Evolutionary conservation across 352 stramenopile species (phyloP).

Genomic region (Globisporangium nunn): DNA sequence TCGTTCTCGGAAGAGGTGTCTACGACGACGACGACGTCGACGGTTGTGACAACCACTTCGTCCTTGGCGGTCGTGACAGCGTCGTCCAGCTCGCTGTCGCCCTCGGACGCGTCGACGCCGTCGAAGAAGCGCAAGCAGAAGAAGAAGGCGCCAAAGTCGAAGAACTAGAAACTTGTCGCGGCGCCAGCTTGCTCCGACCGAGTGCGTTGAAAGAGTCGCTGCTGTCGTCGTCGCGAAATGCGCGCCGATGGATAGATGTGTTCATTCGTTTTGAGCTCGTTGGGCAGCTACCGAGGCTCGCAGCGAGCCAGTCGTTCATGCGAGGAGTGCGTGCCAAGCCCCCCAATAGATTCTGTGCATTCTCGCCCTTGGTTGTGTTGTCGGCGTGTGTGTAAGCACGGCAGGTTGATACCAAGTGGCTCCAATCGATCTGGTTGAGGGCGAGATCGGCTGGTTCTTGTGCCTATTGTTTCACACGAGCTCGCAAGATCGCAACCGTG

Average conservation of each 20-base stretch:
- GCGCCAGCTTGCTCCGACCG: too few species aligned
- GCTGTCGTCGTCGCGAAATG: too few species aligned
- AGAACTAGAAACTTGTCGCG: not conserved
- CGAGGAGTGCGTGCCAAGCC: not conserved
- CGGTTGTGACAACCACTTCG: not conserved
- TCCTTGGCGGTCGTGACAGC: not conserved
- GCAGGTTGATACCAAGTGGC: too few species aligned
- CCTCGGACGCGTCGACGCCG: not conserved
- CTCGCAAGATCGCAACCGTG: too few species aligned
- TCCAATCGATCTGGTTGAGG: too few species aligned
- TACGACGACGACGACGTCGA: not conserved
- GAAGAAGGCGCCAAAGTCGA: constrained; percentile 9
- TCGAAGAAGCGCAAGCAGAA: constrained; percentile 14
- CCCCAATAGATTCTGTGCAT: not conserved
- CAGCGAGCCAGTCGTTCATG: too few species aligned
- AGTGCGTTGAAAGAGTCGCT: not conserved
- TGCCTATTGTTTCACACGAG: too few species aligned
- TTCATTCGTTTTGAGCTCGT: constrained; percentile 2
- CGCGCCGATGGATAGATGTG: too few species aligned
- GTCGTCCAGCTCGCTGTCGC: not conserved
- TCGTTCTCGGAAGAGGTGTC: constrained; percentile 4
- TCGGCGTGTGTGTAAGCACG: too few species aligned
- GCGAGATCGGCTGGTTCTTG: too few species aligned
- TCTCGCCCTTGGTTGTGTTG: not conserved
- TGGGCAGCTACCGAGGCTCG: constrained; percentile 4